Base-by-base conservation (phyloP, 805 yeast species). In the Komagataella mondaviorum region DNA sequence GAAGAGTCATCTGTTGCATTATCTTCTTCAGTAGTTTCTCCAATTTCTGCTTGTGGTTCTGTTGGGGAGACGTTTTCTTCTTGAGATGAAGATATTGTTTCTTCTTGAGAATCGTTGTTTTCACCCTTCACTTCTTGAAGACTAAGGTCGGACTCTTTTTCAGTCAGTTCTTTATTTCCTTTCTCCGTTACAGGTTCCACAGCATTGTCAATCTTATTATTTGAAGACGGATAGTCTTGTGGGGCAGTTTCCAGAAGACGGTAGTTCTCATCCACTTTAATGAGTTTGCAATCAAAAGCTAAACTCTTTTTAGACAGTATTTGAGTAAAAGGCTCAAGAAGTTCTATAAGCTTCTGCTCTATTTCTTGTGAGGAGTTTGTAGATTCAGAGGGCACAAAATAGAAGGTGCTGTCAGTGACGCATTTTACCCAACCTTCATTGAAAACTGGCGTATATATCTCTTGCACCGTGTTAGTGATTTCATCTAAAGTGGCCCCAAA, bases 401-500 rank as follows among this genome's bases (percentile, higher is more conserved):
- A 30, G 14, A 30, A 30, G 10, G 39, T 30, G 14, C 39, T 8
- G n/a, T 30, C 39, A 30, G 10, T 30, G 14, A 30, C 8, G 8
- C 39, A 30, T 30, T 30, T 30, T 5, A 30, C 39, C 14, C 10
- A 14, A 10, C 39, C 39, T 30, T 30, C 39, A 30, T 12, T 6
- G 39, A 30, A 30, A 6, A 30, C 14, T 12, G n/a, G 39, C 10
- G 39, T 8, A 30, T 30, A 30, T 10, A 30, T 10, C 39, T 30
- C 39, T 30, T 30, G 39, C 14, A 30, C 39, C 14, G 39, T 30
- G 39, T 5, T 10, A 14, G n/a, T 30, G 14, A 30, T 30, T 10
- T 72, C 75, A 6, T 71, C 72, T 50, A 64, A 66, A 0, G 80
- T 73, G 1, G 76, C 69, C 0, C 86, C 87, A 49, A 74, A 68